Conservation (phyloP, 2,329 filamentous ascomycete species). For the Pseudovirgaria hyperparasitica region DNA sequence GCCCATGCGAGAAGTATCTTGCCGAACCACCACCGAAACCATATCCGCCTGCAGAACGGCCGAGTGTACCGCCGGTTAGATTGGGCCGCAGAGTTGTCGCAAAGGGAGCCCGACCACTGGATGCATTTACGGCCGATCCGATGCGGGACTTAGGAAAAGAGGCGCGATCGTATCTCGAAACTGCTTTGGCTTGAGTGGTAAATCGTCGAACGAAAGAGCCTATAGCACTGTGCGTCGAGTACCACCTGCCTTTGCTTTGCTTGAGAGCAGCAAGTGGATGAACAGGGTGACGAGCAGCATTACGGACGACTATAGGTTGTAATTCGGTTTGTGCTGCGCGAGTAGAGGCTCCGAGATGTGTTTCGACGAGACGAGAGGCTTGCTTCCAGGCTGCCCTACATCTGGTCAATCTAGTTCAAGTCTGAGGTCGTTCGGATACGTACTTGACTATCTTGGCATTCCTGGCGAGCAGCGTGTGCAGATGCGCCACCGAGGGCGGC, state of each 20-base stretch:
- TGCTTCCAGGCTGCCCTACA: slow-evolving; percentile 35
- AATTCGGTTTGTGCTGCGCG: slow-evolving; percentile 36
- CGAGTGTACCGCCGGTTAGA: slow-evolving; percentile 73
- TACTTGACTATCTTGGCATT: slow-evolving; percentile 29
- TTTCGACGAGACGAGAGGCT: slow-evolving; percentile 32
- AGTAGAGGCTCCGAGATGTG: slow-evolving; percentile 28
- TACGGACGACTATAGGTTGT: slow-evolving; percentile 47
- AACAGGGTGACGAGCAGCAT: slow-evolving; percentile 43
- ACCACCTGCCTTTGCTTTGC: slow-evolving; percentile 51
- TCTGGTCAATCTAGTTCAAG: slow-evolving; percentile 8
- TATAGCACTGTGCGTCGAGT: slow-evolving; percentile 41
- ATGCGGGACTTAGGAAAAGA: slow-evolving; percentile 45
- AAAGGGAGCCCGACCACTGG: slow-evolving; percentile 71
- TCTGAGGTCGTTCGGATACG: slow-evolving; percentile 6
- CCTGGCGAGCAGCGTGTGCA: slow-evolving; percentile 27
- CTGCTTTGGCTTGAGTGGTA: slow-evolving; percentile 32
- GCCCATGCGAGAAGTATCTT: slow-evolving; percentile 82
- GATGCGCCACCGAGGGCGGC: slow-evolving; percentile 24
- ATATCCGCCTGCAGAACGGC: slow-evolving; percentile 84
- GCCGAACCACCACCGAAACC: slow-evolving; percentile 57
- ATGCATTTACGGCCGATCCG: slow-evolving; percentile 43
- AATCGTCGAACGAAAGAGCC: slow-evolving; percentile 36
- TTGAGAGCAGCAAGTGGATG: slow-evolving; percentile 50
- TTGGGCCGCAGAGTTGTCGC: slow-evolving; percentile 82
- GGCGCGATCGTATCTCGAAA: slow-evolving; percentile 34